phyloP scores from a whole-genome alignment of 257 asterid species.

The Solanum lignicaule region DNA sequence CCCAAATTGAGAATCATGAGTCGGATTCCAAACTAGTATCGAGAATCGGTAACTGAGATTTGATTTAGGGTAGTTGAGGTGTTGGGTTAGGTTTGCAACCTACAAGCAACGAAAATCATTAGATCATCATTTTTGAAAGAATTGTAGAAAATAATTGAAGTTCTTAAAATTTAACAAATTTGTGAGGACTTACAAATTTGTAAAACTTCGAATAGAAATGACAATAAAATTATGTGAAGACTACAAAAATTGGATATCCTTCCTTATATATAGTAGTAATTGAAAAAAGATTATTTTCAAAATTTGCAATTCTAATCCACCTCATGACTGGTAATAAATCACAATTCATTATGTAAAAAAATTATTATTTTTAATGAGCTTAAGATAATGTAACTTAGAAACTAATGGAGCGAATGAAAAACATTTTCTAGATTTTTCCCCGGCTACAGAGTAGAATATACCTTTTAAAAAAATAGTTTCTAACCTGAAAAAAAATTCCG shows the following conservation, averaged over 20 bases:
- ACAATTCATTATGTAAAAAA: background rate
- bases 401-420: background rate
- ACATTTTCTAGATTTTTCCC: too few relatives aligned
- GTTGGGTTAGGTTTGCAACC: background rate
- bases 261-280: too few relatives aligned
- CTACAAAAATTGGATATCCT: background rate
- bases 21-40: too few relatives aligned
- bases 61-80: background rate
- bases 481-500: accelerated
- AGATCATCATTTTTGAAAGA: background rate
- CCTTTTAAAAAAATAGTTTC: background rate
- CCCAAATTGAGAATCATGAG: background rate
- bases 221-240: background rate
- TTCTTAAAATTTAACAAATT: background rate
- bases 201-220: background rate
- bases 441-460: background rate
- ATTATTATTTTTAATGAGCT: background rate
- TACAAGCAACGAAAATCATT: too few relatives aligned
- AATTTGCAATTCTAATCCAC: too few relatives aligned
- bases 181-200: background rate
- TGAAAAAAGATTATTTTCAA: background rate
- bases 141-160: background rate
- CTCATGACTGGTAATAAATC: background rate
- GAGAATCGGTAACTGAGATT: too few relatives aligned
- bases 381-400: background rate